Base-by-base conservation (phyloP, 768 basidiomycete genomes). In the Termitomyces eurrhizus region DNA sequence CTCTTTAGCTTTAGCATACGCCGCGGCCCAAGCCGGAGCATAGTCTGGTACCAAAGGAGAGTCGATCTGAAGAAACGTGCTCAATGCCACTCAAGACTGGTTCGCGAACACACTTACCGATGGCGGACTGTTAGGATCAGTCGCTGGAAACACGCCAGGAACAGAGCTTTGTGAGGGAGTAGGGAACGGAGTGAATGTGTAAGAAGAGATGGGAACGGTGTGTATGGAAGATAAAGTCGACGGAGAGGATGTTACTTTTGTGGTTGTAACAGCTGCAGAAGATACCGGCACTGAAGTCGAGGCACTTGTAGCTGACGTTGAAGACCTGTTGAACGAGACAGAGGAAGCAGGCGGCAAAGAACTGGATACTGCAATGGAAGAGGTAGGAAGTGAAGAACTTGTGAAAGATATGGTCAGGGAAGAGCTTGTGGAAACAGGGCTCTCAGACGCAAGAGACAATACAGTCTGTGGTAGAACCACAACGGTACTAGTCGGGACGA, bases 61-160 rank as follows among this genome's bases (percentile, higher is more conserved):
- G 65, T 72, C 73, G 45, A 73, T 73, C 73, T 78, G 50, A 56
- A 37, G 24, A 24, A 39, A 46, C 13, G 52, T 32, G 14, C 37
- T 56, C 29, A 45, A 14, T 49, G 21, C n/a, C n/a, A n/a, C n/a
- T n/a, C n/a, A n/a, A n/a, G n/a, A n/a, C n/a, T n/a, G n/a, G n/a
- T n/a, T n/a, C n/a, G n/a, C n/a, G n/a, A n/a, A n/a, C 7, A 21
- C 12, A 69, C 77, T 70, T 55, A 83, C 83, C 0, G 82, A 72
- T 0, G 89, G 89, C 2, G 88, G 88, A 33, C 74, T 72, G 21
- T 72, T 72, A 1, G 88, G 88, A 61, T 86, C 80, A 4, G 80
- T 78, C 11, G 74, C 72, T 11, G 83, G 83, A 67, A 81, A 89
- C 5, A 83, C 70, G 8, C 80, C 80, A 0, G 82, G 77, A 53